phyloP scores from a whole-genome alignment of 768 basidiomycete genomes.

The Asterophora parasitica region DNA sequence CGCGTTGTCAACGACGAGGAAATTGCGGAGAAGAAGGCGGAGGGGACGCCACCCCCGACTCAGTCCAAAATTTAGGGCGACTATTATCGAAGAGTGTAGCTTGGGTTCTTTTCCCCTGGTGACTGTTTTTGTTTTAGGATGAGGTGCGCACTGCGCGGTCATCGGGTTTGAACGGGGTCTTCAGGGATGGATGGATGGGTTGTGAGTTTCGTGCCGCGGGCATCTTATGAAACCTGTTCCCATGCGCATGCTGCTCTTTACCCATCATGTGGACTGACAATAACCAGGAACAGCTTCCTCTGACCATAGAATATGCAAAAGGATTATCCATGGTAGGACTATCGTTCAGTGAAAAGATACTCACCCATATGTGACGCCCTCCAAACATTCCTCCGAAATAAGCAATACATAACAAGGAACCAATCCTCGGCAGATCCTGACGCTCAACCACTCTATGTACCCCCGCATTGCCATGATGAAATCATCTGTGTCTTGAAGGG shows the following conservation, averaged over 20 bases:
- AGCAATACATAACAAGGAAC: conserved; percentile 22
- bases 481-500: conserved; percentile 26
- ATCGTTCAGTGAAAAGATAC: no score
- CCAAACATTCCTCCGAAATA: conserved; percentile 26
- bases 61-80: conserved; percentile 3
- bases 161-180: no score
- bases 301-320: conserved; percentile 12
- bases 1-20: conserved; percentile 62
- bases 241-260: neutral
- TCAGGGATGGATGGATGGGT: no score
- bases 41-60: neutral
- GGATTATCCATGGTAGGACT: conserved; percentile 17
- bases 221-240: neutral
- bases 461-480: conserved; percentile 33
- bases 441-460: conserved; percentile 22
- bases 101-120: no score
- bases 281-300: conserved; percentile 4
- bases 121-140: no score
- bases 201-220: no score
- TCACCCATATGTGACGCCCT: neutral
- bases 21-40: conserved; percentile 45
- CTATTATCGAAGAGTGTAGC: no score
- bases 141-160: no score
- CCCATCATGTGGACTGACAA: neutral
- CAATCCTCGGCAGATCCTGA: conserved; percentile 20